Evolutionary conservation across 1,284 basidiomycete species (phyloP), one percentile per base, ranked within the genome.

Genomic region (Cutaneotrichosporon sp.): DNA sequence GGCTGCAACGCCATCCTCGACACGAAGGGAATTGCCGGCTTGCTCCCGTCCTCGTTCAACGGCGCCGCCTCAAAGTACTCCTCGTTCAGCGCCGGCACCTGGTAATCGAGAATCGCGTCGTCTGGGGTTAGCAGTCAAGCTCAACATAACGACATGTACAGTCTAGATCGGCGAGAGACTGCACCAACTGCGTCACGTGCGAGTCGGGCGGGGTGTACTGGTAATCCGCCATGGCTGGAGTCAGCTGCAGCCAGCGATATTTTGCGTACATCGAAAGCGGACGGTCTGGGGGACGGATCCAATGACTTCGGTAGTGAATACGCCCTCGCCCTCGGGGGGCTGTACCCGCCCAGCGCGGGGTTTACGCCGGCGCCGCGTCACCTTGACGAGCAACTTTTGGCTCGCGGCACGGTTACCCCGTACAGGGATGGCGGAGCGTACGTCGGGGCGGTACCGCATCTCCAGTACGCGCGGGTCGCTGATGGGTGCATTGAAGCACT

Each of bases 201-300:
- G 92, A 88, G 20, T 82, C 73, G 64, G 85, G 78, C 1, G 89
- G 88, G 52, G 84, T 81, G 72, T 83, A 94, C 72, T 94, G 90
- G 67, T 84, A 94, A 69, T 96, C 91, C 39, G 85, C 88, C 87
- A 94, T 90, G 55, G 84, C 91, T 96, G 50, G 23, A 8, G 14
- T 44, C 36, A 49, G 49, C 38, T 36, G 20, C n/a, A 10, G 36
- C 14, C 37, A 34, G 42, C 5, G 10, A 22, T 44, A 14, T 20
- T 8, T 9, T 3, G 75, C 85, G 74, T 64, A 92, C 91, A 85
- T 74, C 92, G 81, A 76, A 97, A 97, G 39, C 94, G 81, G 36
- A 86, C 85, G 1, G 90, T 90, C 74, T 87, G 89, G 1, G 83
- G 78, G 18, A 88, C 80, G 14, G 85, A 75, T 0, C 93, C 94